A percentile compares a stretch with the other conserved stretches of the same genome.
Conservation (phyloP, 192 early-diverging fungal species). For the Coemansia sp. region DNA sequence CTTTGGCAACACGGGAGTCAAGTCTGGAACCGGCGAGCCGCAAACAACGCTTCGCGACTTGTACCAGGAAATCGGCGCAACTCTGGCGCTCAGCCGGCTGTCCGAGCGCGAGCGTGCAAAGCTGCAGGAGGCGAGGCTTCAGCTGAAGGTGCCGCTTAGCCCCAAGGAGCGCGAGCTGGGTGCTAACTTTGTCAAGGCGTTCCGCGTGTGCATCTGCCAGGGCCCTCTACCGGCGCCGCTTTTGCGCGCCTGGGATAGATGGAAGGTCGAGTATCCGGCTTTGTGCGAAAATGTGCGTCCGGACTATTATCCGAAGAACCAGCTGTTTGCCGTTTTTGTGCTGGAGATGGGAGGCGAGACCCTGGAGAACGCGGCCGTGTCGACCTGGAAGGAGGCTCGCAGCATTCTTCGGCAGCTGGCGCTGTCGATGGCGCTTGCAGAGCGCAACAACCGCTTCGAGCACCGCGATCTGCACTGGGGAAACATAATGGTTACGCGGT, state of each 20-base stretch:
- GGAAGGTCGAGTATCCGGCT: slow-evolving; percentile 52
- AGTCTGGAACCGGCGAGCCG: slow-evolving; percentile 49
- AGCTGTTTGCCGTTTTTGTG: slow-evolving; percentile 72
- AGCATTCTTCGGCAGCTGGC: slow-evolving; percentile 67
- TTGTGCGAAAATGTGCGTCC: slow-evolving; percentile 74
- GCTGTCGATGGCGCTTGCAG: slow-evolving; percentile 56
- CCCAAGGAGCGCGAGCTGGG: slow-evolving; percentile 44
- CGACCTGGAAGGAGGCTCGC: slow-evolving; percentile 64
- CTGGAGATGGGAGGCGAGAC: slow-evolving; percentile 73
- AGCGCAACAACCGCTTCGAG: slow-evolving; percentile 59
- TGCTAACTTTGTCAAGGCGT: slow-evolving; percentile 52
- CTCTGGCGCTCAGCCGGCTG: slow-evolving; percentile 54
- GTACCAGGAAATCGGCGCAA: slow-evolving; percentile 63
- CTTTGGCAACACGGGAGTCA: slow-evolving; percentile 56
- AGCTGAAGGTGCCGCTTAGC: slow-evolving; percentile 40
- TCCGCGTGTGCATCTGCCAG: slow-evolving; percentile 63
- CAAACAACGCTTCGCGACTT: slow-evolving; percentile 56
- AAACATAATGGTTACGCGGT: slow-evolving; percentile 62
- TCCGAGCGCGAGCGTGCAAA: slow-evolving; percentile 48
- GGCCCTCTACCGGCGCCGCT: slow-evolving; percentile 66
- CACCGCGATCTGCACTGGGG: slow-evolving; percentile 77
- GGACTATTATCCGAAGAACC: slow-evolving; percentile 62
- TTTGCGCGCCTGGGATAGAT: slow-evolving; percentile 71
- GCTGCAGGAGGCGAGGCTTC: slow-evolving; percentile 38
- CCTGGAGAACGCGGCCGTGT: slow-evolving; percentile 54